phyloP scores from a whole-genome alignment of 306 rosid species.

The Trifolium repens region DNA sequence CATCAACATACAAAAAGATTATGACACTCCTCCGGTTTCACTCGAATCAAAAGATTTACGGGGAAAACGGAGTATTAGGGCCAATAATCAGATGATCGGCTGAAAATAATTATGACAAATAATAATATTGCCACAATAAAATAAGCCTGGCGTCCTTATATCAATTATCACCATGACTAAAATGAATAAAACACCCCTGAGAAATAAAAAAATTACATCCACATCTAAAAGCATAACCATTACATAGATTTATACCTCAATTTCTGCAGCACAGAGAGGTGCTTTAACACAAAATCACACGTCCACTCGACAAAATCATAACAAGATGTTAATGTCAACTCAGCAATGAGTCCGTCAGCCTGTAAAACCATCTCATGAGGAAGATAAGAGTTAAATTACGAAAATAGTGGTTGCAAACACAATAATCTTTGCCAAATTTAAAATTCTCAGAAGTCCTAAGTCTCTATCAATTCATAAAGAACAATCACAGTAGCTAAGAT shows the following conservation, averaged over 20 bases:
- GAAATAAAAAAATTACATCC: constrained; percentile 9
- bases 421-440: constrained; percentile 3
- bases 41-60: background rate
- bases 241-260: constrained; percentile 56
- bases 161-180: constrained; percentile 14
- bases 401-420: background rate
- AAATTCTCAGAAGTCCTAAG: constrained; percentile 12
- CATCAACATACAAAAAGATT: background rate
- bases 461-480: constrained; percentile 15
- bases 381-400: constrained; percentile 19
- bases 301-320: constrained; percentile 82
- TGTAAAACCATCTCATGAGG: constrained; percentile 52
- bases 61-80: background rate
- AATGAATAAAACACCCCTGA: background rate
- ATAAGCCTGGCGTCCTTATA: constrained; percentile 9
- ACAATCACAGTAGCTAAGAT: background rate
- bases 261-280: constrained; percentile 78
- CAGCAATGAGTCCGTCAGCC: constrained; percentile 92
- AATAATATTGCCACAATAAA: background rate
- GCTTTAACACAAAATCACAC: constrained; percentile 77
- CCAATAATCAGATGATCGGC: constrained; percentile 16
- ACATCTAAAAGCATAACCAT: constrained; percentile 28
- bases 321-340: constrained; percentile 72
- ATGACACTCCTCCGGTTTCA: background rate
- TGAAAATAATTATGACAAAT: constrained; percentile 19